phyloP scores from a whole-genome alignment of 2,329 filamentous ascomycete genomes.

The Paramyrothecium roridum region DNA sequence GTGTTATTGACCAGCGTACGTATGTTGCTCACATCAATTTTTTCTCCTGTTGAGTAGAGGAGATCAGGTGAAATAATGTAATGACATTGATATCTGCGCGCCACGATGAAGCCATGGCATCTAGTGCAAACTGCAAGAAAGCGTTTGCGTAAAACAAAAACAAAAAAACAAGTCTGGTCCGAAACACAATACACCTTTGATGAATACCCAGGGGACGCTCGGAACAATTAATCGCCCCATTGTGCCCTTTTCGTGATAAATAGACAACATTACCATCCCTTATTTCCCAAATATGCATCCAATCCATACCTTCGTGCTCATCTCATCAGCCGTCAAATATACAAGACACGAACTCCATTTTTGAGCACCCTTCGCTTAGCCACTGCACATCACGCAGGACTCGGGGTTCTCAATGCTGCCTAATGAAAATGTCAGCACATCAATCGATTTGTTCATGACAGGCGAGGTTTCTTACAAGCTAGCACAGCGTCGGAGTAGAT shows the following conservation, averaged over 20 bases:
- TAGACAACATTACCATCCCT: constrained; percentile 17
- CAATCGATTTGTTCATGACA: constrained; percentile 25
- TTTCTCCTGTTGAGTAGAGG: neutral
- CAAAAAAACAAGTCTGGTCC: neutral
- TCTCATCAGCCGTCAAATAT: constrained; percentile 23
- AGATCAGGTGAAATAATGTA: neutral
- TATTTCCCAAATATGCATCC: constrained; percentile 12
- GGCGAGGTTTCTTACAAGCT: constrained; percentile 62
- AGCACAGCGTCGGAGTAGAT: constrained; percentile 94
- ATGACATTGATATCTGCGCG: neutral
- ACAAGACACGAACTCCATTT: constrained; percentile 17
- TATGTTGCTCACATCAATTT: neutral
- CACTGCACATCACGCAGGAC: constrained; percentile 94
- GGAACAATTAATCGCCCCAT: constrained; percentile 8
- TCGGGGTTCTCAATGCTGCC: constrained; percentile 97
- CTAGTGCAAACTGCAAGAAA: neutral
- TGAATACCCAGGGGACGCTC: constrained; percentile 1
- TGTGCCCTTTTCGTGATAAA: constrained; percentile 10
- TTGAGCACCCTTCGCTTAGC: constrained; percentile 46
- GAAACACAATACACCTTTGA: neutral
- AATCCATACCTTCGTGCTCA: constrained; percentile 22
- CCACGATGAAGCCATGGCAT: neutral
- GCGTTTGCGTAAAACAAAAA: neutral
- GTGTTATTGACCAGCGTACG: too few relatives aligned
- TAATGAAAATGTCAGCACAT: constrained; percentile 24